Conservation (phyloP, 768 basidiomycete genomes). For the Rhodotorula paludigena region DNA sequence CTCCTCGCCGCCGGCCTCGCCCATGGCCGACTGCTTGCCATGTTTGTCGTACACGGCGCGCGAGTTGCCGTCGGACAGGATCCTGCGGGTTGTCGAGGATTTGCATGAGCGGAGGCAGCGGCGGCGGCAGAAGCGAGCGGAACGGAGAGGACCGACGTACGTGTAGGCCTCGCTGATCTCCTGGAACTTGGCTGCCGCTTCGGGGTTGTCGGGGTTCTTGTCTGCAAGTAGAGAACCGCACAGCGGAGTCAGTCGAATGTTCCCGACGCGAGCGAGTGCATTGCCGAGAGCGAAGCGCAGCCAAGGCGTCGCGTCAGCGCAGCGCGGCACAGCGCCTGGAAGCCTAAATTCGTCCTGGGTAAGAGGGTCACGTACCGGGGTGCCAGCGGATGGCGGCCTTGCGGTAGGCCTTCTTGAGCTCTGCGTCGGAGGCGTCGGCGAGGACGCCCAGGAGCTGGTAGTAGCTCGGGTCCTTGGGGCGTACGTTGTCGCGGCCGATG, state of each 20-base stretch:
- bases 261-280: too few species aligned
- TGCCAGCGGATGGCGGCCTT: slow-evolving; percentile 86
- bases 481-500: slow-evolving; percentile 2
- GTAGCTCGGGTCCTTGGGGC: slow-evolving; percentile 52
- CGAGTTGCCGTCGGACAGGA: slow-evolving; percentile 58
- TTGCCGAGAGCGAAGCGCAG: slow-evolving; percentile 15
- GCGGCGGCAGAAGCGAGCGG: not conserved
- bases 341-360: too few species aligned
- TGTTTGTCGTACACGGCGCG: slow-evolving; percentile 91
- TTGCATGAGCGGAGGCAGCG: not conserved
- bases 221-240: not conserved
- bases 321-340: too few species aligned
- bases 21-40: slow-evolving; percentile 75
- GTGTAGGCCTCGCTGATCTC: slow-evolving; percentile 95
- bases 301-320: too few species aligned
- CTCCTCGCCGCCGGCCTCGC: slow-evolving; percentile 35
- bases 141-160: slow-evolving; percentile 59
- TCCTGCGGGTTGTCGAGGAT: slow-evolving; percentile 2
- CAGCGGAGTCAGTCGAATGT: not conserved
- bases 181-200: slow-evolving; percentile 95
- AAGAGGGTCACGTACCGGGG: slow-evolving; percentile 20
- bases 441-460: slow-evolving; percentile 74
- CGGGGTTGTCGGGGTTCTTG: slow-evolving; percentile 72
- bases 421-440: slow-evolving; percentile 54
- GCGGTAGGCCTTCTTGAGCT: slow-evolving; percentile 61